Base-by-base conservation (phyloP, 345 rosid species). In the Arabidopsis suecica region DNA sequence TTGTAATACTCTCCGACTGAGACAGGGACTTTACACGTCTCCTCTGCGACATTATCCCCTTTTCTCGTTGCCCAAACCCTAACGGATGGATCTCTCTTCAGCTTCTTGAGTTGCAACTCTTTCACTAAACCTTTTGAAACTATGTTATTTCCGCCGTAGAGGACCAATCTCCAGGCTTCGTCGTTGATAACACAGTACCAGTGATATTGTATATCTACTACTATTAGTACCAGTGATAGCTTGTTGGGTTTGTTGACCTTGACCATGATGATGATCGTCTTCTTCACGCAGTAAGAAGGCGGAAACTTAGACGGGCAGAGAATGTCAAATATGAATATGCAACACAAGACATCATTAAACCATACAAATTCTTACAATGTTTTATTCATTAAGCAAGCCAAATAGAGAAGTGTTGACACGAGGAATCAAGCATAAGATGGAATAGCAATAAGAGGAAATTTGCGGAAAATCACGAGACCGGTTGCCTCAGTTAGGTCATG, bases 381-480 rank as follows among this genome's bases (percentile, higher is more conserved):
- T 37, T 61, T n/a, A 61, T 61, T 40, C 16, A 11, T 22, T 22
- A 61, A 22, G 10, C 16, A 60, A 3, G 13, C 45, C 8, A 9
- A 34, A 36, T 9, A 66, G 25, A 62, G 16, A 1, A 7, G 1
- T n/a, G 8, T 47, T 47, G 1, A 6, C 22, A 47, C 30, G 30
- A 28, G 30, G 30, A 48, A 64, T 48, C 42, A 60, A 60, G 59
- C 37, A 37, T 20, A 36, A 34, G 48, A 47, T 47, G 75, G 49
- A 49, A 36, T 36, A 10, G 49, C 75, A 23, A 71, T 60, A n/a
- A 71, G 65, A 13, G 75, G 68, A 12, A 12, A 59, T 50, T 22
- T 59, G 7, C 75, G 75, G 16, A 22, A 25, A 71, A 48, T 10
- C 9, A 48, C 48, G 1, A 60, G 33, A 71, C 75, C 75, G 3